These are phyloP conservation scores for Phytopythium chamaehyphon DNA, from an alignment of 352 stramenopile genomes.

Conservation along the genomic window DNA sequence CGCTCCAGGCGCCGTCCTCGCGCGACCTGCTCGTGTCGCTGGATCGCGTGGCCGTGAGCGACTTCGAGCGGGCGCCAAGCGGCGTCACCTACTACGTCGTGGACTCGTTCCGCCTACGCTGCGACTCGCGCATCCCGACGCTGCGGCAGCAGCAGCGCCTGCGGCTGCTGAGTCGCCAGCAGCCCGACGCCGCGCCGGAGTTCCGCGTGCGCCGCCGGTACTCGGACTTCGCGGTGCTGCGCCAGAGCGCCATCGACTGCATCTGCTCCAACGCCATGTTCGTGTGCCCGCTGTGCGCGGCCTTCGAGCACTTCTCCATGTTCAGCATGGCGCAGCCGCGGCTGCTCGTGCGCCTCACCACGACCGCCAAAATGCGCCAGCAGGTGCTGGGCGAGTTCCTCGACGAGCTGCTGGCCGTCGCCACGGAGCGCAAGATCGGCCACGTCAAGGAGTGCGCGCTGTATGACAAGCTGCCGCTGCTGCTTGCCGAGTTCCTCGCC, in stretches of 20 bases:
- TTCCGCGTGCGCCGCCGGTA: conserved; percentile 20
- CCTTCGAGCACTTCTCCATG: conserved; percentile 34
- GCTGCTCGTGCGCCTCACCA: conserved; percentile 26
- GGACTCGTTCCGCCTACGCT: conserved; percentile 1
- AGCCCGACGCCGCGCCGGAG: conserved; percentile 1
- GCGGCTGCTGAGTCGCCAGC: not conserved
- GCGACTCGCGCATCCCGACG: conserved; percentile 6
- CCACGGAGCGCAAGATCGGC: conserved; percentile 15
- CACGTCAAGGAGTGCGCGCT: conserved; percentile 22
- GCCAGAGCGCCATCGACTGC: conserved; percentile 18
- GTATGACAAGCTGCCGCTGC: conserved; percentile 20
- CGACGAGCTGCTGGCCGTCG: conserved; percentile 29
- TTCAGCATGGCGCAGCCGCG: conserved; percentile 37
- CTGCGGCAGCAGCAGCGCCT: not conserved
- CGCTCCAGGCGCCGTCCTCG: conserved; percentile 1
- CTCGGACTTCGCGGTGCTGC: conserved; percentile 21
- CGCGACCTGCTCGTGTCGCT: conserved; percentile 4
- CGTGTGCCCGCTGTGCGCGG: conserved; percentile 42
- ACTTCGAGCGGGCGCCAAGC: not conserved
- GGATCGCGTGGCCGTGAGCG: conserved; percentile 2
- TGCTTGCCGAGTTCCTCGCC: conserved; percentile 31
- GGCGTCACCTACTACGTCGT: conserved; percentile 4
- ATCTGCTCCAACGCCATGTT: conserved; percentile 38
- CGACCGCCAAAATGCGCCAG: conserved; percentile 28
- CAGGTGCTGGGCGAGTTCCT: conserved; percentile 39